phyloP scores from a whole-genome alignment of 2,329 filamentous ascomycete species.

The Aureobasidium sp. region DNA sequence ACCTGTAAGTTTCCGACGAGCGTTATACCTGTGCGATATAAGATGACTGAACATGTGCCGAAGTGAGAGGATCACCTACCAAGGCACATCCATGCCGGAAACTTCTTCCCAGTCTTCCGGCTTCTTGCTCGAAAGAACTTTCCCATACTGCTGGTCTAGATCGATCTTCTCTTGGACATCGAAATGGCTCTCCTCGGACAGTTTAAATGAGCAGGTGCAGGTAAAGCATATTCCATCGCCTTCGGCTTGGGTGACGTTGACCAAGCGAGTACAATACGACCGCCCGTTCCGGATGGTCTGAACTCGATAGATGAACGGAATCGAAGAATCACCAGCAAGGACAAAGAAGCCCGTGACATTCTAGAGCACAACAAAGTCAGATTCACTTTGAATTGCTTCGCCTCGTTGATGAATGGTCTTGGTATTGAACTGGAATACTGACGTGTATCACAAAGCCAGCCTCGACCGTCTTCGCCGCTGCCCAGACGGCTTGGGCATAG shows the following conservation, averaged over 20 bases:
- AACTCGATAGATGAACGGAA: constrained; percentile 45
- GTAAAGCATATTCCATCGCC: constrained; percentile 43
- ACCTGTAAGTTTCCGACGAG: constrained; percentile 25
- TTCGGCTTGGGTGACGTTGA: constrained; percentile 42
- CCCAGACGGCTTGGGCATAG: constrained; percentile 49
- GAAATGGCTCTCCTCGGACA: constrained; percentile 27
- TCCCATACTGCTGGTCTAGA: constrained; percentile 27
- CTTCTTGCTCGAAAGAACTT: constrained; percentile 26
- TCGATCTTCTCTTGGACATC: constrained; percentile 29
- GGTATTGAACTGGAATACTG: constrained; percentile 16
- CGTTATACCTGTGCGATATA: constrained; percentile 13
- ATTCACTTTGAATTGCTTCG: background rate
- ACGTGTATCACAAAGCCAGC: constrained; percentile 45
- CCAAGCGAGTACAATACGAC: constrained; percentile 43
- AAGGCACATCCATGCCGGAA: constrained; percentile 28
- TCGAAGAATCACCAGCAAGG: constrained; percentile 35
- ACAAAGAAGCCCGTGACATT: constrained; percentile 47
- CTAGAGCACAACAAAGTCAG: constrained; percentile 24
- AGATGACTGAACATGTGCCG: background rate
- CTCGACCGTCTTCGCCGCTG: constrained; percentile 45
- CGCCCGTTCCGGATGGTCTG: constrained; percentile 42
- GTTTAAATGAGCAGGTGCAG: constrained; percentile 45
- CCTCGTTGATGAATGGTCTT: background rate
- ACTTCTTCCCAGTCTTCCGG: constrained; percentile 25
- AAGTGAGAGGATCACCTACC: constrained; percentile 17